Evolutionary conservation across 2,329 filamentous ascomycete genomes (phyloP).

Genomic region (Cucurbitaria berberidis): DNA sequence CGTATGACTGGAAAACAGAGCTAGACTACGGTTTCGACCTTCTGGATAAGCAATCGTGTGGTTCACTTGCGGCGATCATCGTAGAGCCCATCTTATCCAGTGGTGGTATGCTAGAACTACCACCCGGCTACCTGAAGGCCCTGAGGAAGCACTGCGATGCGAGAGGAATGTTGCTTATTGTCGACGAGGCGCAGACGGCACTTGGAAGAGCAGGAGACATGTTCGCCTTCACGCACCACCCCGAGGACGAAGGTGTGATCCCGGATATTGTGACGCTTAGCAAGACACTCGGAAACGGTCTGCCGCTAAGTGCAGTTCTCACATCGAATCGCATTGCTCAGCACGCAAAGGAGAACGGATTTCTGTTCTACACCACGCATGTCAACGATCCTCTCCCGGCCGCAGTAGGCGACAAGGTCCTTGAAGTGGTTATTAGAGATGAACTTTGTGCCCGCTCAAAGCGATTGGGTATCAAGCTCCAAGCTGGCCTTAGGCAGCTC

Average conservation of each 20-base stretch:
- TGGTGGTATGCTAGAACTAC: constrained; percentile 66
- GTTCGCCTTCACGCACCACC: constrained; percentile 54
- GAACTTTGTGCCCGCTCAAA: constrained; percentile 56
- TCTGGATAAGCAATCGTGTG: constrained; percentile 65
- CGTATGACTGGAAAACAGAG: constrained; percentile 70
- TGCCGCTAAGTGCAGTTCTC: constrained; percentile 64
- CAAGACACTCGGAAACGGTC: constrained; percentile 67
- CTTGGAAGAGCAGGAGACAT: constrained; percentile 52
- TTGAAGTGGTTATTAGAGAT: constrained; percentile 66
- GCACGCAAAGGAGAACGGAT: constrained; percentile 57
- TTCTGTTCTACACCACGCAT: constrained; percentile 66
- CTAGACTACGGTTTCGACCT: constrained; percentile 67
- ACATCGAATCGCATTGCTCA: constrained; percentile 62
- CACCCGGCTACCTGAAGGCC: constrained; percentile 63
- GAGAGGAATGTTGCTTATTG: constrained; percentile 45
- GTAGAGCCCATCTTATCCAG: constrained; percentile 66
- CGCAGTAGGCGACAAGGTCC: constrained; percentile 65
- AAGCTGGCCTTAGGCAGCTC: constrained; percentile 55
- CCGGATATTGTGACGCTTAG: constrained; percentile 65
- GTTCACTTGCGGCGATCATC: constrained; percentile 68
- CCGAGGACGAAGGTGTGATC: constrained; percentile 43
- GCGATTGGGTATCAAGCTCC: constrained; percentile 55
- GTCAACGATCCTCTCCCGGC: constrained; percentile 67
- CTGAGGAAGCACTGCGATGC: constrained; percentile 54
- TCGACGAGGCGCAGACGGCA: constrained; percentile 48